Evolutionary conservation across 1,284 basidiomycete species (phyloP).

Genomic region (Tremellales sp.): DNA sequence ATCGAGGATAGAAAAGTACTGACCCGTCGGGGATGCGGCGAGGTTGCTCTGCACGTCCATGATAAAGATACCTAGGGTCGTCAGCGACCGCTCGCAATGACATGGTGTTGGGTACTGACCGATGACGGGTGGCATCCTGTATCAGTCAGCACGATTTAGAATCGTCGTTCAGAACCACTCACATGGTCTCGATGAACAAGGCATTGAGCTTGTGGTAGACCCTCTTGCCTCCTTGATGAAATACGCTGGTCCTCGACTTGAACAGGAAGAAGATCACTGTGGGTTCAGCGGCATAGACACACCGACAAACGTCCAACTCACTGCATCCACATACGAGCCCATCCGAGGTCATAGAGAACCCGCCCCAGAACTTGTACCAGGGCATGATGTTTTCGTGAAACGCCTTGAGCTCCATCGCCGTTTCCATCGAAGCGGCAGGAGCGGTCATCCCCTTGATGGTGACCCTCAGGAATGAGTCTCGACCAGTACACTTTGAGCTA

Average conservation of each 20-base stretch:
- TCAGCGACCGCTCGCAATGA: too few species aligned
- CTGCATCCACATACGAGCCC: too few species aligned
- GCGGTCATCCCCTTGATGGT: neutral
- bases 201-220: constrained; percentile 7
- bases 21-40: too few species aligned
- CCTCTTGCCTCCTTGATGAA: constrained; percentile 3
- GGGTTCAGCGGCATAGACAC: neutral
- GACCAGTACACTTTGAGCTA: too few species aligned
- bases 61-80: too few species aligned
- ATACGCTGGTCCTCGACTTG: constrained; percentile 9
- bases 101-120: too few species aligned
- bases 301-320: too few species aligned
- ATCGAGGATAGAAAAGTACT: too few species aligned
- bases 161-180: too few species aligned
- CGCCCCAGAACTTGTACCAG: neutral
- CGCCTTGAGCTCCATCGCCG: neutral
- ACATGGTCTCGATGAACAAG: constrained; percentile 11
- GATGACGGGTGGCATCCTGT: constrained; percentile 12
- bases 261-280: constrained; percentile 9
- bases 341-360: neutral
- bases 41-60: too few species aligned
- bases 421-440: neutral
- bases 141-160: neutral
- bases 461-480: neutral
- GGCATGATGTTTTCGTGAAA: neutral